These are phyloP conservation scores for Chionographis japonica DNA, from an alignment of 106 monocot species.

Conservation along the genomic window DNA sequence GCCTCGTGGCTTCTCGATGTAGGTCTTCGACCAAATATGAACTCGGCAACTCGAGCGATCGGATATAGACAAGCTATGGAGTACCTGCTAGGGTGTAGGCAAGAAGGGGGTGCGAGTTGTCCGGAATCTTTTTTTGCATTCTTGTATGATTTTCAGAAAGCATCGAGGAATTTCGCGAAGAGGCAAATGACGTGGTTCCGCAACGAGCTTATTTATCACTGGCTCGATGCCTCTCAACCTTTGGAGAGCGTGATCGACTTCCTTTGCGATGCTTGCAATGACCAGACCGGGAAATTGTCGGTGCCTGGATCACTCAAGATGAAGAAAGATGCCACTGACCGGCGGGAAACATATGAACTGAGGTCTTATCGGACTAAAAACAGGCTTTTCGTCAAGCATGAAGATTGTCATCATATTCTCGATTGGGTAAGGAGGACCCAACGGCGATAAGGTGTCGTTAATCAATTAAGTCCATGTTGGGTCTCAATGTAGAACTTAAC, in stretches of 20 bases:
- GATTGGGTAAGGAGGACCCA: slow-evolving; percentile 72
- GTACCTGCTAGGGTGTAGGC: slow-evolving; percentile 60
- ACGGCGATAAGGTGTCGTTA: not conserved
- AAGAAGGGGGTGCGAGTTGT: slow-evolving; percentile 43
- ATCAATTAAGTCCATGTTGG: no score
- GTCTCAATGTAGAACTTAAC: no score
- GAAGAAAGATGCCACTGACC: slow-evolving; percentile 37
- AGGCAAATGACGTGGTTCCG: slow-evolving; percentile 95
- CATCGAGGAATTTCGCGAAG: slow-evolving; percentile 89
- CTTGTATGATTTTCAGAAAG: slow-evolving; percentile 63
- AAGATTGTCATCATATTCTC: slow-evolving; percentile 54
- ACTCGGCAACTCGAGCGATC: slow-evolving; percentile 83
- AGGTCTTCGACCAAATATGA: slow-evolving; percentile 59
- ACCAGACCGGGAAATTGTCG: slow-evolving; percentile 13
- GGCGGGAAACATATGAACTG: slow-evolving; percentile 44
- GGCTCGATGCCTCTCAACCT: slow-evolving; percentile 76
- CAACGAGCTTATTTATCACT: slow-evolving; percentile 69
- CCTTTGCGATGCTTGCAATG: slow-evolving; percentile 39
- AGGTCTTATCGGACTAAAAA: slow-evolving; percentile 60
- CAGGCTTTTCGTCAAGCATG: slow-evolving; percentile 35
- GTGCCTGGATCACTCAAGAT: slow-evolving; percentile 59
- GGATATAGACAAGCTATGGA: slow-evolving; percentile 94
- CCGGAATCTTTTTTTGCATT: slow-evolving; percentile 45
- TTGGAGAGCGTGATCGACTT: slow-evolving; percentile 53
- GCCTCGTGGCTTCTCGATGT: slow-evolving; percentile 89